Percentiles rank a stretch among this genome's conserved stretches.
These are phyloP conservation scores for Sporothrix variecibatus DNA, from an alignment of 2,329 filamentous ascomycete species.

Conservation along the genomic window DNA sequence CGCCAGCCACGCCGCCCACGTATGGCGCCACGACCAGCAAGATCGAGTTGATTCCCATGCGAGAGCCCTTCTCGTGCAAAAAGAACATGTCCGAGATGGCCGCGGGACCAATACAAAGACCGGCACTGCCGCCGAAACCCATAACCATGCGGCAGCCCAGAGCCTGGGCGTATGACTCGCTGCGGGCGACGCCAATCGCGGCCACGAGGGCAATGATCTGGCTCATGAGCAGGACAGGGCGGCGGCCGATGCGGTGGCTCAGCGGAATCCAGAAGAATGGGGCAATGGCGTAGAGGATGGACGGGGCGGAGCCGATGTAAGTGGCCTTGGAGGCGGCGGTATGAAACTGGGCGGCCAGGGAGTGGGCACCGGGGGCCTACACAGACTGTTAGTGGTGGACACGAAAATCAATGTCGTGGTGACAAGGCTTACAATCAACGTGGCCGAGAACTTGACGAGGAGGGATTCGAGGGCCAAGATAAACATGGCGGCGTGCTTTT, in stretches of 20 bases:
- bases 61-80: constrained; percentile 29
- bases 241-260: constrained; percentile 31
- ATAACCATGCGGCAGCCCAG: constrained; percentile 30
- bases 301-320: constrained; percentile 30
- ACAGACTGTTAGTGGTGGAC: neutral
- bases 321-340: constrained; percentile 26
- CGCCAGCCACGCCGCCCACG: constrained; percentile 29
- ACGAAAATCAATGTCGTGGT: neutral
- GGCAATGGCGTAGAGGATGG: constrained; percentile 28
- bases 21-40: constrained; percentile 29
- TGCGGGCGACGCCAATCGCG: constrained; percentile 28
- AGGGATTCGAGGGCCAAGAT: constrained; percentile 31
- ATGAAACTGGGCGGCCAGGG: constrained; percentile 26
- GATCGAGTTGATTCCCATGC: constrained; percentile 30
- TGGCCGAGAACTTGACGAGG: constrained; percentile 30
- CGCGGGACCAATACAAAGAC: constrained; percentile 28
- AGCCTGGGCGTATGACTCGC: constrained; percentile 25
- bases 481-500: constrained; percentile 29
- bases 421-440: constrained; percentile 25
- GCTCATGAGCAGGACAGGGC: constrained; percentile 30
- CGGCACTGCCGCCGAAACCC: constrained; percentile 29
- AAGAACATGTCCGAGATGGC: constrained; percentile 32
- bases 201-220: constrained; percentile 28
- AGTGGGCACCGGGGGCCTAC: constrained; percentile 29
- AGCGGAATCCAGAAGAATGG: constrained; percentile 31